Conservation (phyloP, 176 grass and related monocot genomes). For the Rhipidocladum racemiflorum region DNA sequence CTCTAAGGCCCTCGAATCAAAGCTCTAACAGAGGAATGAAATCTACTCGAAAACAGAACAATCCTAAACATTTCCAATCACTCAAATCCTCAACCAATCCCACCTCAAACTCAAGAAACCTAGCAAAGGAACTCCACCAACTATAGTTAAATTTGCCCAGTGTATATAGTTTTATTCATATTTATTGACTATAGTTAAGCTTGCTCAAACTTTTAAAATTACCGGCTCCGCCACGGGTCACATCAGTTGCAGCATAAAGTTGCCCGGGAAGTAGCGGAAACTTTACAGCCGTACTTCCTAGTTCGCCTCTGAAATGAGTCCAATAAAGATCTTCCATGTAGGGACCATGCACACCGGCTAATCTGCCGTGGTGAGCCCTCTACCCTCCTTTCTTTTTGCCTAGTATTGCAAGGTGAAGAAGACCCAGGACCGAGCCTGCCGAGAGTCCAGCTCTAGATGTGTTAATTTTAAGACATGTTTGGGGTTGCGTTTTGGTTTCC, state of each 20-base stretch:
- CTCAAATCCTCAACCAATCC: no score
- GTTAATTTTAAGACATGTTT: neutral
- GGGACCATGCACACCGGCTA: neutral
- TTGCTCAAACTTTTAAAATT: no score
- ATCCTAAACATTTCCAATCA: no score
- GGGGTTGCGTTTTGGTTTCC: neutral
- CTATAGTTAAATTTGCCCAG: no score
- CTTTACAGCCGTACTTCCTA: conserved; percentile 22
- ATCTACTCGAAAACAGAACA: no score
- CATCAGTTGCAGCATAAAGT: neutral
- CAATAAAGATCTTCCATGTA: conserved; percentile 15
- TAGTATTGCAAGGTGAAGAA: neutral
- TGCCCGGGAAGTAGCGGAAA: neutral
- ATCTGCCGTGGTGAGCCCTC: neutral
- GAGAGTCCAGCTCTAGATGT: conserved; percentile 6
- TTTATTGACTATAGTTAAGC: no score
- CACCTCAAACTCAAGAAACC: no score
- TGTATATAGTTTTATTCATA: no score
- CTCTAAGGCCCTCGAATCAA: no score
- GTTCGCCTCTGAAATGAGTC: neutral
- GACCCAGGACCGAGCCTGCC: neutral
- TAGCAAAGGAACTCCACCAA: no score
- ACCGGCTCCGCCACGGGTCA: no score
- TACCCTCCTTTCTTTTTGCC: neutral
- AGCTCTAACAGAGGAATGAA: no score